phyloP scores from a whole-genome alignment of 352 stramenopile species.

The Phytopythium boreale region DNA sequence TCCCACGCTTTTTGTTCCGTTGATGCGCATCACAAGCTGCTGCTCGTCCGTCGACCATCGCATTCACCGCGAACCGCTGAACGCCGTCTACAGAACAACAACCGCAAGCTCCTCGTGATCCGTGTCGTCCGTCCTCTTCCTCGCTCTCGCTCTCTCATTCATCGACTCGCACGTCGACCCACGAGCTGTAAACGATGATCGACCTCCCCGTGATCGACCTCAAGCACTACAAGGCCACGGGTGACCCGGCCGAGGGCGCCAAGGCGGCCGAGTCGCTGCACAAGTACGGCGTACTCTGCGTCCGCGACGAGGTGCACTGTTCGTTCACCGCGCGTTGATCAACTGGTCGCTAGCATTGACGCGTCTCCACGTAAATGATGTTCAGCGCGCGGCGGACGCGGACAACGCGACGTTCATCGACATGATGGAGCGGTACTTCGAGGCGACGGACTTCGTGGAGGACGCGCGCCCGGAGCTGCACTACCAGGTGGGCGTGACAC shows the following conservation, averaged over 20 bases:
- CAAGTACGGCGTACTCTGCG: slow-evolving; percentile 84
- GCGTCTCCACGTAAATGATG: neutral
- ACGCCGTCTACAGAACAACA: too few relatives aligned
- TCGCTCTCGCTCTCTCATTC: slow-evolving; percentile 9
- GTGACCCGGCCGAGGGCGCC: slow-evolving; percentile 63
- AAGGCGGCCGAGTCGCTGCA: slow-evolving; percentile 80
- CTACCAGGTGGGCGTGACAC: slow-evolving; percentile 90
- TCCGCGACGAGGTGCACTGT: slow-evolving; percentile 58
- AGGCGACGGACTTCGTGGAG: slow-evolving; percentile 78
- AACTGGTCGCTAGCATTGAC: neutral
- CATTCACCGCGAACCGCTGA: neutral
- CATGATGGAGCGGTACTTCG: slow-evolving; percentile 94
- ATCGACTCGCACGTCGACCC: neutral
- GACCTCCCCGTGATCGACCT: slow-evolving; percentile 84
- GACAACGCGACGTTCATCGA: slow-evolving; percentile 88
- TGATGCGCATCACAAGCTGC: neutral
- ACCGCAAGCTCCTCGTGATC: too few relatives aligned
- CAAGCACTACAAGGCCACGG: slow-evolving; percentile 69
- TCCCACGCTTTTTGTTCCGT: neutral
- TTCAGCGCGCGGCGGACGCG: slow-evolving; percentile 53
- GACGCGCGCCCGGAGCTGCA: slow-evolving; percentile 87
- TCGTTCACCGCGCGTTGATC: neutral
- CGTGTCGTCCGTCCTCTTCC: neutral
- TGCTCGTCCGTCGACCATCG: neutral
- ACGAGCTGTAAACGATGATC: slow-evolving; percentile 35